Evolutionary conservation across 192 early-diverging fungal species (phyloP).

Genomic region (Umbelopsis sp.): DNA sequence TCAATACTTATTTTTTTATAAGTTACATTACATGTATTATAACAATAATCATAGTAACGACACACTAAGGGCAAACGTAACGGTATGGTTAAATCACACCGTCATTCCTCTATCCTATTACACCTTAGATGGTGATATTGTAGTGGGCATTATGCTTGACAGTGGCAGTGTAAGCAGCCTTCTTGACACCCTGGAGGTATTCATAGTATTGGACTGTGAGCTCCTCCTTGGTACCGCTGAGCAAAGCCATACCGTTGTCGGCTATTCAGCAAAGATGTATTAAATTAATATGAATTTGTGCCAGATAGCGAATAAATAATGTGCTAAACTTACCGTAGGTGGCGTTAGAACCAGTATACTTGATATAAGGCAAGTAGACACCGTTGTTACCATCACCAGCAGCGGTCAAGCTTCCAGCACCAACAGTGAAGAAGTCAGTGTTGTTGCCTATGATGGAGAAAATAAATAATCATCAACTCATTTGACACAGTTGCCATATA

Average conservation of each 20-base stretch:
- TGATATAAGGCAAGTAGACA: neutral
- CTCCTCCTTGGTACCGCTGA: slow-evolving; percentile 14
- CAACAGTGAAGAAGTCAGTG: slow-evolving; percentile 25
- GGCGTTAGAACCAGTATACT: slow-evolving; percentile 3
- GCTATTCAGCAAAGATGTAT: too few species aligned
- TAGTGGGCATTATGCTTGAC: slow-evolving; percentile 6
- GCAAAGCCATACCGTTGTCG: slow-evolving; percentile 11
- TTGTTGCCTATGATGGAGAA: neutral
- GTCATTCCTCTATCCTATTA: neutral
- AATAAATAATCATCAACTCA: neutral
- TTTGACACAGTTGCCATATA: too few species aligned
- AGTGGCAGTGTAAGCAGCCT: neutral
- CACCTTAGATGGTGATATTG: slow-evolving; percentile 11
- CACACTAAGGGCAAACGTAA: too few species aligned
- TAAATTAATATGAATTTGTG: too few species aligned
- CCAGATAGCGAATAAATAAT: too few species aligned
- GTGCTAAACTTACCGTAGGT: neutral
- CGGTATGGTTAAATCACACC: neutral
- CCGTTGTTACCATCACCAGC: neutral
- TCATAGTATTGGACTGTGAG: neutral
- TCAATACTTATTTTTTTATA: too few species aligned
- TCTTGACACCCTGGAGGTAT: neutral
- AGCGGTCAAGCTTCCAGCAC: slow-evolving; percentile 15
- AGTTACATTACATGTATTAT: too few species aligned
- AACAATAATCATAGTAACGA: too few species aligned